These are phyloP conservation scores for Lachnellula suecica DNA, from an alignment of 2,329 filamentous ascomycete species.

Conservation along the genomic window DNA sequence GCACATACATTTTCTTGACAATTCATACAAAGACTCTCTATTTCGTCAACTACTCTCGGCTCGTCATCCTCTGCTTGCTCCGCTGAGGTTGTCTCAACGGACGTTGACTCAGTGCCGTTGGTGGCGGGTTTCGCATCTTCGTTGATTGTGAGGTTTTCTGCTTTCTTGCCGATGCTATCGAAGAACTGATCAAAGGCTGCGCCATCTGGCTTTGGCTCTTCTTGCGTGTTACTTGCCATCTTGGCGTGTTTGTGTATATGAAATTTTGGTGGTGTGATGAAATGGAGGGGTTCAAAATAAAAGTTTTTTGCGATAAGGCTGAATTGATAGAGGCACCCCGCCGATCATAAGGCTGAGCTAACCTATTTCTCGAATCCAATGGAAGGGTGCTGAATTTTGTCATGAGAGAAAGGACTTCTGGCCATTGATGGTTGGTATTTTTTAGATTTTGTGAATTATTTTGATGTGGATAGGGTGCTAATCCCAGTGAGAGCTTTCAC, in stretches of 20 bases:
- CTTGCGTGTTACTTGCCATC: slow-evolving; percentile 44
- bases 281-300: slow-evolving; percentile 22
- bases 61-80: slow-evolving; percentile 43
- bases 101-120: slow-evolving; percentile 11
- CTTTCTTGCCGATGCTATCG: slow-evolving; percentile 62
- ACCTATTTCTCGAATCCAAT: neutral
- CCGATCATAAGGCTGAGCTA: slow-evolving; percentile 1
- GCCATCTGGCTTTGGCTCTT: slow-evolving; percentile 38
- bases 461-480: too few relatives aligned
- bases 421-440: too few relatives aligned
- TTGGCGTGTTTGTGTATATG: slow-evolving; percentile 14
- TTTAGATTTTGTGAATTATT: too few relatives aligned
- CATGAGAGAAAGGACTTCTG: too few relatives aligned
- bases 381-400: neutral
- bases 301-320: slow-evolving; percentile 1
- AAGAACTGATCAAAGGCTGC: slow-evolving; percentile 56
- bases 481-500: too few relatives aligned
- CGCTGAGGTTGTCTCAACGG: slow-evolving; percentile 8
- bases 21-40: slow-evolving; percentile 84
- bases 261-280: slow-evolving; percentile 16
- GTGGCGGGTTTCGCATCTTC: slow-evolving; percentile 35
- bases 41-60: slow-evolving; percentile 60
- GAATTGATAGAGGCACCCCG: neutral
- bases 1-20: slow-evolving; percentile 70
- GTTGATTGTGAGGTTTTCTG: slow-evolving; percentile 46